Percentiles rank a stretch among this genome's conserved stretches.
These are phyloP conservation scores for Mallotus repandus DNA, from an alignment of 441 rosid genomes.

Conservation along the genomic window DNA sequence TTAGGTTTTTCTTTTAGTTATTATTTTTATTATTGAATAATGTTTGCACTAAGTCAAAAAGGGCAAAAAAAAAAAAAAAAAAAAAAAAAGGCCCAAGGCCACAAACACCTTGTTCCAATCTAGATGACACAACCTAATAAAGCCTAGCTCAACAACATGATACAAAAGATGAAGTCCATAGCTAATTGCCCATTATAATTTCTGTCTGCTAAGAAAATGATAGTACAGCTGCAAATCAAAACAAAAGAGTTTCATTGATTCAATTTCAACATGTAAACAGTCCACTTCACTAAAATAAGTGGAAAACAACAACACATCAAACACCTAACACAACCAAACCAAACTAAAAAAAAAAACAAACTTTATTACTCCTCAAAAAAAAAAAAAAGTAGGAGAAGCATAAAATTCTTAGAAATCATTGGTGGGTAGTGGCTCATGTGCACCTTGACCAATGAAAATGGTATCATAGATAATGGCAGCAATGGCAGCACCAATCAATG, in stretches of 20 bases:
- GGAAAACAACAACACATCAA: not conserved
- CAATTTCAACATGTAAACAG: not conserved
- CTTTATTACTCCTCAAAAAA: constrained; percentile 18
- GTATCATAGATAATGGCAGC: constrained; percentile 66
- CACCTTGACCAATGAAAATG: constrained; percentile 41
- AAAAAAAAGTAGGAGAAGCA: constrained; percentile 14
- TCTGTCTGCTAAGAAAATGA: not conserved
- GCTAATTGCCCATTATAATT: no score
- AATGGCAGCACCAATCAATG: constrained; percentile 64
- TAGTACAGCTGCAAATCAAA: not conserved
- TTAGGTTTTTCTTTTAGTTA: no score
- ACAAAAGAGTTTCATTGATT: constrained; percentile 13
- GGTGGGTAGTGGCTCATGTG: constrained; percentile 52
- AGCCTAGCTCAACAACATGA: no score
- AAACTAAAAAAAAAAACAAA: constrained; percentile 10
- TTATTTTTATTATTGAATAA: no score
- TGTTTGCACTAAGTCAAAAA: no score
- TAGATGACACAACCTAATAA: no score
- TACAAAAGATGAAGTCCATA: no score
- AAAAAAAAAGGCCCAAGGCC: no score
- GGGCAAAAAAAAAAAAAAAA: no score
- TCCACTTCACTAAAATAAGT: not conserved
- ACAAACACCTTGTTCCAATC: no score
- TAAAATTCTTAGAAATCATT: constrained; percentile 43
- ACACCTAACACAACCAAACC: constrained; percentile 1